Percentiles rank a stretch among this genome's conserved stretches.
Evolutionary conservation across 192 early-diverging fungal genomes (phyloP).

Genomic region (Rhizoclosmatium globosum): DNA sequence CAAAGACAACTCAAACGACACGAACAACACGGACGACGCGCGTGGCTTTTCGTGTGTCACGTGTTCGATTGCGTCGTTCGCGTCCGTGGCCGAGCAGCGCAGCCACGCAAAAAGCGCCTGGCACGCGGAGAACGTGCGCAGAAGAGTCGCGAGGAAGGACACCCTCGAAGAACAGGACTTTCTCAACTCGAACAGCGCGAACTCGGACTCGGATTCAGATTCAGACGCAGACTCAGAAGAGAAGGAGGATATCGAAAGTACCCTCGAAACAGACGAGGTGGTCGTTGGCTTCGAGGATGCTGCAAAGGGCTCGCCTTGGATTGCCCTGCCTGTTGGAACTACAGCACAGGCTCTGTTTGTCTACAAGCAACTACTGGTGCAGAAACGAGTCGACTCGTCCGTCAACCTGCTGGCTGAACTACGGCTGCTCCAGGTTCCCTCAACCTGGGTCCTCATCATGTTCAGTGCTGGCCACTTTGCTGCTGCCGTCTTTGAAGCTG

Average conservation of each 20-base stretch:
- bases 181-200: constrained; percentile 6
- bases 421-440: constrained; percentile 2
- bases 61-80: constrained; percentile 85
- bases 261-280: not conserved
- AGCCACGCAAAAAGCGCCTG: constrained; percentile 94
- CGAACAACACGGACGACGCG: not conserved
- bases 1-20: not conserved
- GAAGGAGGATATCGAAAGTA: not conserved
- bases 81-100: constrained; percentile 85
- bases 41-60: not conserved
- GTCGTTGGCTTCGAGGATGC: not conserved
- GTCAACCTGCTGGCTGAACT: not conserved
- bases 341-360: constrained; percentile 37
- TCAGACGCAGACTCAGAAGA: not conserved
- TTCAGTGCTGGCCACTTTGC: constrained; percentile 88
- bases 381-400: not conserved
- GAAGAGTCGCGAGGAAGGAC: constrained; percentile 60
- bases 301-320: not conserved
- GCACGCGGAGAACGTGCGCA: constrained; percentile 98
- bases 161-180: constrained; percentile 52
- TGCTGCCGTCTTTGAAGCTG: constrained; percentile 82
- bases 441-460: constrained; percentile 82
- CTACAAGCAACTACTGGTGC: constrained; percentile 47
- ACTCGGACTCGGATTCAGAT: not conserved
- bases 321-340: not conserved